Percentiles rank a stretch among this genome's conserved stretches.
Conservation (phyloP, 305 asterid genomes). For the Rubia balearica region DNA sequence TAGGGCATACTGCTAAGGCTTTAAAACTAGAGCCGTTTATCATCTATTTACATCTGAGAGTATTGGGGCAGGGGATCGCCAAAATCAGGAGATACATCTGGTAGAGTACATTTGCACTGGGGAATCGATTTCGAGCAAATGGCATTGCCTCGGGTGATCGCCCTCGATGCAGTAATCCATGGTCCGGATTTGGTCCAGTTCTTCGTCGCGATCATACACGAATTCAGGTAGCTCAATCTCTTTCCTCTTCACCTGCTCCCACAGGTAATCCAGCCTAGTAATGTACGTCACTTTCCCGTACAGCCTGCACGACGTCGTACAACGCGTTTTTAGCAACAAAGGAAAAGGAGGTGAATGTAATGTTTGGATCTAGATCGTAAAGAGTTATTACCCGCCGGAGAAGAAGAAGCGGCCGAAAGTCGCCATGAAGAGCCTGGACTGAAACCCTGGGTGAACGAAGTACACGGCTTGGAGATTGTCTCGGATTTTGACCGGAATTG, state of each 20-base stretch:
- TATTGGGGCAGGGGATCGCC: neutral
- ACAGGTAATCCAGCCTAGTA: conserved; percentile 55
- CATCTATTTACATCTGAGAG: neutral
- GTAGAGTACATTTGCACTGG: conserved; percentile 36
- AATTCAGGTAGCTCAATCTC: conserved; percentile 73
- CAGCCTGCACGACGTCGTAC: conserved; percentile 31
- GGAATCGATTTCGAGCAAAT: conserved; percentile 27
- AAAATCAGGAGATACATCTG: conserved; percentile 27
- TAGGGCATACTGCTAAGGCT: neutral
- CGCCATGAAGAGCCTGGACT: conserved; percentile 76
- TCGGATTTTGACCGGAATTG: conserved; percentile 46
- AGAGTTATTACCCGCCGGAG: conserved; percentile 28
- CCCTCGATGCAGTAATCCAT: conserved; percentile 81
- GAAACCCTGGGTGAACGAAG: conserved; percentile 79
- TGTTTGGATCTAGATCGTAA: neutral
- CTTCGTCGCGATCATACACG: conserved; percentile 76
- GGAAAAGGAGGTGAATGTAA: too few species aligned
- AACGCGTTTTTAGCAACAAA: neutral
- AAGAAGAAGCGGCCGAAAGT: conserved; percentile 71
- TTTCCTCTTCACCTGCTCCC: conserved; percentile 66
- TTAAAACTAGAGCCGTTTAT: neutral
- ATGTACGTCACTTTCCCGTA: conserved; percentile 66
- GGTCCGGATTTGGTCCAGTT: conserved; percentile 59
- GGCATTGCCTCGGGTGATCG: conserved; percentile 54
- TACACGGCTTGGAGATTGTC: conserved; percentile 53